phyloP scores from a whole-genome alignment of 805 yeast genomes.

The Komagataella kurtzmanii region DNA sequence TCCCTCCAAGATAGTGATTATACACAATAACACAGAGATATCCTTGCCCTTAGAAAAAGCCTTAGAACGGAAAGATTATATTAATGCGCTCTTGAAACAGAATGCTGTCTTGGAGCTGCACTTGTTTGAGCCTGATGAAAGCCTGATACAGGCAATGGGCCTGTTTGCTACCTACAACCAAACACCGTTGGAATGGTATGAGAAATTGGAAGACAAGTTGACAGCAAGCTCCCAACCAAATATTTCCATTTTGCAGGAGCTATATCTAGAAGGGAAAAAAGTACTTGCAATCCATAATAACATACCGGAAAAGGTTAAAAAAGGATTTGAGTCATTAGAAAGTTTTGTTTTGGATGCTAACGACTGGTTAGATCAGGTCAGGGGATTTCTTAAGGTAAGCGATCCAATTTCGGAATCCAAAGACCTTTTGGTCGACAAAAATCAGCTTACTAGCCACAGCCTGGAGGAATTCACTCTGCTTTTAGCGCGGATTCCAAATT shows the following conservation, averaged over 20 bases:
- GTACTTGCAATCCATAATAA: constrained; percentile 15
- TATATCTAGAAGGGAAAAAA: constrained; percentile 44
- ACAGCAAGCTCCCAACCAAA: constrained; percentile 28
- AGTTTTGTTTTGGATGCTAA: constrained; percentile 29
- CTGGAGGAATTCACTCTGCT: constrained; percentile 23
- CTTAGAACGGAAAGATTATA: constrained; percentile 9
- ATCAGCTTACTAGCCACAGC: constrained; percentile 8
- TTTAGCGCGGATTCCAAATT: constrained; percentile 29
- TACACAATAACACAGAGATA: constrained; percentile 16
- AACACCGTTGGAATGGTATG: constrained; percentile 37
- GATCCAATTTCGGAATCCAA: constrained; percentile 25
- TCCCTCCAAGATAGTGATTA: constrained; percentile 38
- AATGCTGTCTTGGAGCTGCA: constrained; percentile 27
- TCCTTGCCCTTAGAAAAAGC: constrained; percentile 20
- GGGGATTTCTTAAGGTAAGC: constrained; percentile 21
- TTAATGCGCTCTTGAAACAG: constrained; percentile 1
- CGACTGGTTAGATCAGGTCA: constrained; percentile 42
- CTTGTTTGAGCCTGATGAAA: constrained; percentile 37
- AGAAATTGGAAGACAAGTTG: constrained; percentile 27
- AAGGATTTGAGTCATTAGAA: constrained; percentile 19
- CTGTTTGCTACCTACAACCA: constrained; percentile 9
- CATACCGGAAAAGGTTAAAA: constrained; percentile 3
- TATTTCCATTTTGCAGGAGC: constrained; percentile 25
- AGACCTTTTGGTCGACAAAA: constrained; percentile 17
- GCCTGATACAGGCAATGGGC: constrained; percentile 24